These are phyloP conservation scores for Coemansia reversa DNA, from an alignment of 192 early-diverging fungal species.

Conservation along the genomic window DNA sequence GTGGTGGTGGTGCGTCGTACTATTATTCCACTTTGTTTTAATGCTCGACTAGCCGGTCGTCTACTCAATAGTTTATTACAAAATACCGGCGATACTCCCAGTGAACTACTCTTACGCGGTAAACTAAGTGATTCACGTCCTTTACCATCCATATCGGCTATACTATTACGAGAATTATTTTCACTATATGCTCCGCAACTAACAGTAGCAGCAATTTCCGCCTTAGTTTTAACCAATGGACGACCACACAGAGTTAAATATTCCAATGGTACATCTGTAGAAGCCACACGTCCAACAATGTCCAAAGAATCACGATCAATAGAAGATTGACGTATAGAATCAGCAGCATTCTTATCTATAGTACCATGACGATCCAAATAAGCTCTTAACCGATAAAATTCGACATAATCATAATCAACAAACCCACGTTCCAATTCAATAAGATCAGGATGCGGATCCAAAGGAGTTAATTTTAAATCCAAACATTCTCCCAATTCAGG, in stretches of 20 bases:
- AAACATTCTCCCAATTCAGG: slow-evolving; percentile 76
- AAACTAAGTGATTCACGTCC: neutral
- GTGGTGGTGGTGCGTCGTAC: slow-evolving; percentile 13
- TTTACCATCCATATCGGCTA: neutral
- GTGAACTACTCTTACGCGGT: neutral
- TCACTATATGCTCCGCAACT: neutral
- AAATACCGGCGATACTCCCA: neutral
- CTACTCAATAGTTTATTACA: neutral
- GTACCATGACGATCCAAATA: slow-evolving; percentile 18
- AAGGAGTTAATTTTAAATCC: slow-evolving; percentile 8
- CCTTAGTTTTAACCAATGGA: neutral
- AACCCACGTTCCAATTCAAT: slow-evolving; percentile 66
- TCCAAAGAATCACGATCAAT: neutral
- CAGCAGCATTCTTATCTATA: slow-evolving; percentile 9
- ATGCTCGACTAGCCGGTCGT: neutral
- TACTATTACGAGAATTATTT: neutral
- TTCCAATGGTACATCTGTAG: slow-evolving; percentile 14
- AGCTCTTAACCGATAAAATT: slow-evolving; percentile 63
- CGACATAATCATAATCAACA: slow-evolving; percentile 69
- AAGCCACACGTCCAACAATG: neutral
- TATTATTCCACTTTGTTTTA: neutral
- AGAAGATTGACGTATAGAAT: neutral
- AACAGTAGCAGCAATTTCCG: neutral
- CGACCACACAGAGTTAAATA: slow-evolving; percentile 21
- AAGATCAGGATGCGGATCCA: neutral